Percentiles rank a stretch among this genome's conserved stretches.
These are phyloP conservation scores for Xylariaceae sp. DNA, from an alignment of 2,329 filamentous ascomycete genomes.

Conservation along the genomic window DNA sequence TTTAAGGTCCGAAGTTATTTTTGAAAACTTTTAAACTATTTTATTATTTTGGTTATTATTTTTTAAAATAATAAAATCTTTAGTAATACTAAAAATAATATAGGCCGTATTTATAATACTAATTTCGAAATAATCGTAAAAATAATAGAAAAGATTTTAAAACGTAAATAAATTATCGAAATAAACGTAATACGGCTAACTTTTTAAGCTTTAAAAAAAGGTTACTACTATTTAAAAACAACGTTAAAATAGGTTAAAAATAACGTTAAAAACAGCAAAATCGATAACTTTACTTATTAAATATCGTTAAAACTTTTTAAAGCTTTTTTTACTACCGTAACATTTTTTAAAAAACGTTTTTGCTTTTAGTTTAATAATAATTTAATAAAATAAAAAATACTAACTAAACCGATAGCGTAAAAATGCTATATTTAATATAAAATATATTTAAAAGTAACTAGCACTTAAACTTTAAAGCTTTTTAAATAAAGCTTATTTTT, in stretches of 20 bases:
- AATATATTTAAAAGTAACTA: too few relatives aligned
- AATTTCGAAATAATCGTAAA: not conserved
- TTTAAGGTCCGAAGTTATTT: too few relatives aligned
- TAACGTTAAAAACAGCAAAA: not conserved
- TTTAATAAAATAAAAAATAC: not conserved
- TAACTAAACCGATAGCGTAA: not conserved
- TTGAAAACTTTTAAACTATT: too few relatives aligned
- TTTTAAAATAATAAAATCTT: not conserved
- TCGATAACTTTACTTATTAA: not conserved
- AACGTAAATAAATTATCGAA: not conserved
- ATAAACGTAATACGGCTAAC: not conserved
- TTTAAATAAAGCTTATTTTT: not conserved
- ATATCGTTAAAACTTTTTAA: not conserved
- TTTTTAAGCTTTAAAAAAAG: not conserved
- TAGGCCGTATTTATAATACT: not conserved
- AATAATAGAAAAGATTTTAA: too few relatives aligned
- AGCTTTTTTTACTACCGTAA: not conserved
- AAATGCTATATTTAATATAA: too few relatives aligned
- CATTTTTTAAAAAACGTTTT: not conserved
- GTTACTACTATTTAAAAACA: not conserved
- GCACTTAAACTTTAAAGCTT: not conserved
- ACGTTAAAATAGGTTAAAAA: too few relatives aligned
- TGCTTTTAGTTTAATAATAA: not conserved
- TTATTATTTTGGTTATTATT: too few relatives aligned
- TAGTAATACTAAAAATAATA: not conserved